Base-by-base conservation (phyloP, 768 basidiomycete species). In the Megacollybia marginata region DNA sequence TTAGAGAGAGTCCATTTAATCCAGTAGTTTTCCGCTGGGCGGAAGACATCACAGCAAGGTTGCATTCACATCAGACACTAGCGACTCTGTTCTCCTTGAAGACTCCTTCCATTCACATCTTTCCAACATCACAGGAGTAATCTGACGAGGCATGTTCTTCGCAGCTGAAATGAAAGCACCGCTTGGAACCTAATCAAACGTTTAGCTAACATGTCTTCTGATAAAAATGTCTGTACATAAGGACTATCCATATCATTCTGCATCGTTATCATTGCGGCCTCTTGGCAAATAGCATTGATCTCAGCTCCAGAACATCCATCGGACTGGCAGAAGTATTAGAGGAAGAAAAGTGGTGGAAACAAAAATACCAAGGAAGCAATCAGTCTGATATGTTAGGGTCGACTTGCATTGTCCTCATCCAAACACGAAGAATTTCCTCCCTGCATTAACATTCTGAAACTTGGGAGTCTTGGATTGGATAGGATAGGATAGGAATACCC, bases 281-380 rank as follows among this genome's bases (percentile, higher is more conserved):
- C 95, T 67, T 98, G 96, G 62, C 94, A 98, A 42, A 98, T 75
- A 9, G 87, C 83, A 6, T 81, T 76, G 33, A 98, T 82, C 65
- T 99, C 96, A 5, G 96, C 96, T 5, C 96, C 96, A 16, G 94
- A 98, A 62, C 92, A 99, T 1, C 95, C 96, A 9, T 88, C 83
- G 1, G 93, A 88, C 96, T 98, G 46, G 12, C 31, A 32, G 38
- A 45, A 12, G 44, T 9, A 48, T 52, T 12, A 20, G 38, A 6
- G 23, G 18, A 28, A 46, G 23, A 52, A 53, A 19, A 23, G 32
- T 33, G 52, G 51, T 47, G 33, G 47, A 20, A 28, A 18, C 31
- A 18, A 50, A 61, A 73, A 53, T 58, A 93, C 93, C 66, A 92
- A 67, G 42, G 63, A 42, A 2, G 92, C 92, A 38, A 98, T 76